Evolutionary conservation across 371 early-diverging fungal species (phyloP).

Genomic region (Mucor saturninus): DNA sequence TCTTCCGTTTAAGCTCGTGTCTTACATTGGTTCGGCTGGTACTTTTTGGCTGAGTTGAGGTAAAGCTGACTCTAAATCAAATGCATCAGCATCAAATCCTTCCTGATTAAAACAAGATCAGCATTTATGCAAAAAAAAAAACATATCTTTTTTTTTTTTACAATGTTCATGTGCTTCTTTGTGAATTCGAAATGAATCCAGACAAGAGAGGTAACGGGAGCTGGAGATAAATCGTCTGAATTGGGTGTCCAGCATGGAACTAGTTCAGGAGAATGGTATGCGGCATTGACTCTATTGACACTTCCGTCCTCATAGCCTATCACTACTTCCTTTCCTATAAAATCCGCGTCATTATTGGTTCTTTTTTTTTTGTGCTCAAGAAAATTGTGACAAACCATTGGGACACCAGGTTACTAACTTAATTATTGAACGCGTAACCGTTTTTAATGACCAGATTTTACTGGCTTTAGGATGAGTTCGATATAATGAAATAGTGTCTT

Average conservation of each 20-base stretch:
- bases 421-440: slow-evolving; percentile 4
- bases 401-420: slow-evolving; percentile 24
- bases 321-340: slow-evolving; percentile 29
- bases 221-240: too few species aligned
- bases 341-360: background rate
- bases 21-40: slow-evolving; percentile 14
- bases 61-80: slow-evolving; percentile 20
- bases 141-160: background rate
- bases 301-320: slow-evolving; percentile 24
- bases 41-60: slow-evolving; percentile 17
- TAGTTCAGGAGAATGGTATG: slow-evolving; percentile 9
- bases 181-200: slow-evolving; percentile 24
- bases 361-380: too few species aligned
- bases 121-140: background rate
- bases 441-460: slow-evolving; percentile 17
- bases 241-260: slow-evolving; percentile 14
- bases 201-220: slow-evolving; percentile 6
- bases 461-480: slow-evolving; percentile 6
- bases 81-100: slow-evolving; percentile 25
- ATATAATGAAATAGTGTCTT: slow-evolving; percentile 15
- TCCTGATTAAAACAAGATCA: slow-evolving; percentile 11
- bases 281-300: slow-evolving; percentile 23
- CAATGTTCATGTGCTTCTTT: slow-evolving; percentile 22
- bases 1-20: background rate
- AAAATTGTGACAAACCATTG: slow-evolving; percentile 12